These are phyloP conservation scores for Phaeotremella fagi DNA, from an alignment of 768 basidiomycete species.

Conservation along the genomic window DNA sequence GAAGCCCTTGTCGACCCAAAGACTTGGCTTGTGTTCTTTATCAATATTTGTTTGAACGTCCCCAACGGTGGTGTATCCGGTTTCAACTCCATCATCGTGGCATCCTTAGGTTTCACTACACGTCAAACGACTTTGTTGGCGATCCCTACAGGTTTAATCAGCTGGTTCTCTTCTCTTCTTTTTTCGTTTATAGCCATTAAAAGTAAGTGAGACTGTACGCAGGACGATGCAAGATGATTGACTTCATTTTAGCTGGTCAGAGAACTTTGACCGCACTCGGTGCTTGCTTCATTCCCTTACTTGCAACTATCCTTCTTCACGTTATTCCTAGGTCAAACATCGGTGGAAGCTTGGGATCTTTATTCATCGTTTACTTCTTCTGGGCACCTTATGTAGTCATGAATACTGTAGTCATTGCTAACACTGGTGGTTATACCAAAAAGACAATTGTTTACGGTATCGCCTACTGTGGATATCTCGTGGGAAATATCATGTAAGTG, in stretches of 20 bases:
- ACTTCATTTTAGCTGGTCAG: background rate
- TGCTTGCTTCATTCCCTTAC: conserved; percentile 22
- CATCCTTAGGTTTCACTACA: conserved; percentile 17
- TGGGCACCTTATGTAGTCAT: conserved; percentile 36
- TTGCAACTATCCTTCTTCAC: conserved; percentile 31
- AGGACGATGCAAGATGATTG: background rate
- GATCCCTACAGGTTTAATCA: conserved; percentile 35
- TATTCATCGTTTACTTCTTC: conserved; percentile 37
- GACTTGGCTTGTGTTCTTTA: conserved; percentile 32
- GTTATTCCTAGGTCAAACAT: conserved; percentile 26
- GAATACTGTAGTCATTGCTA: conserved; percentile 20
- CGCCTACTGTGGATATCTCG: conserved; percentile 29
- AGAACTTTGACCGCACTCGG: conserved; percentile 17
- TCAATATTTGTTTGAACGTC: conserved; percentile 30
- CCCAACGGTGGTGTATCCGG: conserved; percentile 13
- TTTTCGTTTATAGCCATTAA: conserved; percentile 24
- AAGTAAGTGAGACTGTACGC: conserved; percentile 3
- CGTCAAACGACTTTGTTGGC: conserved; percentile 14
- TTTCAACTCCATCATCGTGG: conserved; percentile 27
- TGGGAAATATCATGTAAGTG: conserved; percentile 11
- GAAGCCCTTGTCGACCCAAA: conserved; percentile 34
- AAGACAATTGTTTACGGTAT: conserved; percentile 29
- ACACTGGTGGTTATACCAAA: conserved; percentile 33
- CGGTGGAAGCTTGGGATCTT: conserved; percentile 26
- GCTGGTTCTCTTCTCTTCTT: conserved; percentile 23